These are phyloP conservation scores for Adansonia grandidieri DNA, from an alignment of 441 rosid genomes.

Conservation along the genomic window DNA sequence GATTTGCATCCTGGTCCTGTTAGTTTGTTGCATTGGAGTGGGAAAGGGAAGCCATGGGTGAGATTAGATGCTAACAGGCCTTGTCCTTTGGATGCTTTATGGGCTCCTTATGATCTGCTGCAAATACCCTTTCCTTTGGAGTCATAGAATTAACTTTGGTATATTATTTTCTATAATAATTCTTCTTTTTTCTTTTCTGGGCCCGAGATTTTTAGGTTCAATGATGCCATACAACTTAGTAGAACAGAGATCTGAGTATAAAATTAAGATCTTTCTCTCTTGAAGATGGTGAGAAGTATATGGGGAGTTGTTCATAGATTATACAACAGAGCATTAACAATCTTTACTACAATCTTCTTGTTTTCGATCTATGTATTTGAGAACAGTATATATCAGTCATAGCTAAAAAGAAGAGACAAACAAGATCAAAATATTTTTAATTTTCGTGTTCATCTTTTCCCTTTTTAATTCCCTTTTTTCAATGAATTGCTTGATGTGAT, in stretches of 20 bases:
- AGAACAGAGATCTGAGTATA: conserved; percentile 11
- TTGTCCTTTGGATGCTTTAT: conserved; percentile 65
- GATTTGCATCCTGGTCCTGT: conserved; percentile 71
- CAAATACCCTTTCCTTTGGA: conserved; percentile 47
- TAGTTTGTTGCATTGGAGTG: conserved; percentile 74
- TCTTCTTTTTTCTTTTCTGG: neutral
- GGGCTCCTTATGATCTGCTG: conserved; percentile 66
- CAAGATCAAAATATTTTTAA: neutral
- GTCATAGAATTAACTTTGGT: conserved; percentile 11
- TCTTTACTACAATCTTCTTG: neutral
- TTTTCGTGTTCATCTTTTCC: neutral
- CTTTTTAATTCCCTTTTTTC: neutral
- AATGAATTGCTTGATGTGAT: neutral
- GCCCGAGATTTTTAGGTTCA: neutral
- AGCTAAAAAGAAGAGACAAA: neutral
- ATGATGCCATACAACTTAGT: neutral
- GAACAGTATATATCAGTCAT: conserved; percentile 22
- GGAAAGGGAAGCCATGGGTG: conserved; percentile 77
- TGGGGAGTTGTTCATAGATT: conserved; percentile 25
- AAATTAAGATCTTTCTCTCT: conserved; percentile 21
- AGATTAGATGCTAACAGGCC: conserved; percentile 53
- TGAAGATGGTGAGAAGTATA: conserved; percentile 2
- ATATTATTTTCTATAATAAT: conserved; percentile 12
- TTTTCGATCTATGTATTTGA: conserved; percentile 23
- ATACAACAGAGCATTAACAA: conserved; percentile 19